These are phyloP conservation scores for Epichloe amarillans DNA, from an alignment of 2,329 filamentous ascomycete species.

Conservation along the genomic window DNA sequence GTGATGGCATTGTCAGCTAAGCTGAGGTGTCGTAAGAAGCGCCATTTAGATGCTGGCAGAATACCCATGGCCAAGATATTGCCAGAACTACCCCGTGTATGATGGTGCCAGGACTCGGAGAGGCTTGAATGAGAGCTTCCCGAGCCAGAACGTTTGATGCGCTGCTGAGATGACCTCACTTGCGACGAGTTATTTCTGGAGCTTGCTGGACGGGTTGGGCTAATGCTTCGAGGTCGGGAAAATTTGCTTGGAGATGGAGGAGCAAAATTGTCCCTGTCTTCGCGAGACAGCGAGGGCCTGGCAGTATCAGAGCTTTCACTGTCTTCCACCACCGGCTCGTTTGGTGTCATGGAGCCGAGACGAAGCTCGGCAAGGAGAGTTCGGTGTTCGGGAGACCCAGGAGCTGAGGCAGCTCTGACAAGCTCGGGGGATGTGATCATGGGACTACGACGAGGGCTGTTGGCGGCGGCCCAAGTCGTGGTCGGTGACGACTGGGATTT, in stretches of 20 bases:
- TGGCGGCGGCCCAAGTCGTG: constrained; percentile 47
- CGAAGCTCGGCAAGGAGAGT: constrained; percentile 36
- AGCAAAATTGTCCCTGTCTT: constrained; percentile 33
- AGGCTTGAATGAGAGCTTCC: constrained; percentile 81
- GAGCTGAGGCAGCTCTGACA: constrained; percentile 53
- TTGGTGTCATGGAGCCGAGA: constrained; percentile 45
- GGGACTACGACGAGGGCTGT: constrained; percentile 49
- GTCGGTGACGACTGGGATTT: constrained; percentile 75
- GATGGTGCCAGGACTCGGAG: constrained; percentile 48
- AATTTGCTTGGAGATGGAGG: constrained; percentile 28
- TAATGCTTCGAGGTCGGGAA: constrained; percentile 58
- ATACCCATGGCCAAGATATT: constrained; percentile 61
- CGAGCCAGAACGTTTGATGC: constrained; percentile 75
- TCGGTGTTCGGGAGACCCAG: constrained; percentile 44
- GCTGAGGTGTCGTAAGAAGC: constrained; percentile 83
- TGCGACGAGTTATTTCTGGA: constrained; percentile 60
- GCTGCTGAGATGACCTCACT: constrained; percentile 56
- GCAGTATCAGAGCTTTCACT: constrained; percentile 18
- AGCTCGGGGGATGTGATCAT: constrained; percentile 51
- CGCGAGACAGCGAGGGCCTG: constrained; percentile 29
- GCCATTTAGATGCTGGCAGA: constrained; percentile 81
- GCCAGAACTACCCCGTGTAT: constrained; percentile 57
- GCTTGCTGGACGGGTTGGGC: constrained; percentile 62
- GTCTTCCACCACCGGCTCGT: constrained; percentile 35
- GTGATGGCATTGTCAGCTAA: constrained; percentile 86